Evolutionary conservation across 1,284 basidiomycete species (phyloP).

Genomic region (Leccinum angustisporum): DNA sequence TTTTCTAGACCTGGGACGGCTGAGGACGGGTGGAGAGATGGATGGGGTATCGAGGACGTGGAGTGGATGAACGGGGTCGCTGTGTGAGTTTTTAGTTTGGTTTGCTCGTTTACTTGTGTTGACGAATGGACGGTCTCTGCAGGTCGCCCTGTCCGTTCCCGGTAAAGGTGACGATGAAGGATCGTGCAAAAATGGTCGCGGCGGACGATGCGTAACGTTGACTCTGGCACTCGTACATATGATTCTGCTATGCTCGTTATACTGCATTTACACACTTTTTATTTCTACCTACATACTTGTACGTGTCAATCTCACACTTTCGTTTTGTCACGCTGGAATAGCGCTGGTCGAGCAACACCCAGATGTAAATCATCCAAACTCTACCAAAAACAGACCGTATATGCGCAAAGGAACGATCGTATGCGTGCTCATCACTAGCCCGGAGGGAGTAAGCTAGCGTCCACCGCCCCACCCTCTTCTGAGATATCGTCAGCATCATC

Average conservation of each 20-base stretch:
- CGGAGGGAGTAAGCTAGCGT: conserved; percentile 87
- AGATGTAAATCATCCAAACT: neutral
- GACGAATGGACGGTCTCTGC: neutral
- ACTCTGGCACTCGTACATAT: too few relatives aligned
- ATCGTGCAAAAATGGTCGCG: neutral
- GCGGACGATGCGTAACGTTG: neutral
- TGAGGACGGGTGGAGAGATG: neutral
- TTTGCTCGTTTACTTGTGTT: neutral
- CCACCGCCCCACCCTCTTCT: conserved; percentile 59
- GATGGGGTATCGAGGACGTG: conserved; percentile 2
- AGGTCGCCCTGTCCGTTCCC: conserved; percentile 5
- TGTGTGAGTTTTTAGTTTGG: neutral
- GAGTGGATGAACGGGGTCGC: conserved; percentile 3
- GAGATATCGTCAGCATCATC: conserved; percentile 58
- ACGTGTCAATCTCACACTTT: neutral
- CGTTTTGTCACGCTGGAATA: too few relatives aligned
- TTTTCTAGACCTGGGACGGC: neutral
- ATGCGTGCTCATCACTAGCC: conserved; percentile 63
- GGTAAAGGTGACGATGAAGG: neutral
- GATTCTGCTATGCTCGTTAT: too few relatives aligned
- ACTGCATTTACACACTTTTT: too few relatives aligned
- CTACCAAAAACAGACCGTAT: neutral
- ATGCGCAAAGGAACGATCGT: neutral
- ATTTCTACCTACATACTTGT: too few relatives aligned
- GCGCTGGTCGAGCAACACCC: too few relatives aligned